These are phyloP conservation scores for Polyplosphaeria fusca DNA, from an alignment of 495 filamentous ascomycete species.

Conservation along the genomic window DNA sequence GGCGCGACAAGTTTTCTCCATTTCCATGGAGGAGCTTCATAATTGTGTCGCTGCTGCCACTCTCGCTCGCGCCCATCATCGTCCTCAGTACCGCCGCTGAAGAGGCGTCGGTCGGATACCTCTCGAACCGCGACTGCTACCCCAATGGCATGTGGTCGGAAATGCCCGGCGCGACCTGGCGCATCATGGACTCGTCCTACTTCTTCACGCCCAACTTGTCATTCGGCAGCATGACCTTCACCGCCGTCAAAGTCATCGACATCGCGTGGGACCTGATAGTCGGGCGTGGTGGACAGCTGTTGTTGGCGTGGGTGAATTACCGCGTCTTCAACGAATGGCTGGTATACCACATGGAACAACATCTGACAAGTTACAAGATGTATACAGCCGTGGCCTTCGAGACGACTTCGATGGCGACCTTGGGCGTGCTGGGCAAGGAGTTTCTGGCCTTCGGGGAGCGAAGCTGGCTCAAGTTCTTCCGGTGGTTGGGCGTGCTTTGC, in stretches of 20 bases:
- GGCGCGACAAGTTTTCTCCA: neutral
- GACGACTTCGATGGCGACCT: slow-evolving; percentile 16
- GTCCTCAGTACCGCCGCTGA: slow-evolving; percentile 14
- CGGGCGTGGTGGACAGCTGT: slow-evolving; percentile 34
- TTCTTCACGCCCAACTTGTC: slow-evolving; percentile 45
- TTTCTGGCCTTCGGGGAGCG: slow-evolving; percentile 13
- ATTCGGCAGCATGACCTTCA: slow-evolving; percentile 39
- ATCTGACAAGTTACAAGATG: slow-evolving; percentile 28
- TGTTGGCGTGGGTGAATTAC: slow-evolving; percentile 35
- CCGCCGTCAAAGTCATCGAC: slow-evolving; percentile 36
- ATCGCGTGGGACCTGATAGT: slow-evolving; percentile 36
- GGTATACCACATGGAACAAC: slow-evolving; percentile 29
- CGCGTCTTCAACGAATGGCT: slow-evolving; percentile 36
- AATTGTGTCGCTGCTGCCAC: slow-evolving; percentile 2
- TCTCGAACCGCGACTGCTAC: slow-evolving; percentile 12
- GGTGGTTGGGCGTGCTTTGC: slow-evolving; percentile 22
- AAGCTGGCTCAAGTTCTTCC: slow-evolving; percentile 15
- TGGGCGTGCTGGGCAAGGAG: slow-evolving; percentile 20
- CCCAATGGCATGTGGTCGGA: slow-evolving; percentile 28
- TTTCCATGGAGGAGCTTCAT: slow-evolving; percentile 20
- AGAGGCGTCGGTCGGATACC: slow-evolving; percentile 6
- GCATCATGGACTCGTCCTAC: slow-evolving; percentile 28
- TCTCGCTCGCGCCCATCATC: slow-evolving; percentile 17
- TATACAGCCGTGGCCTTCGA: slow-evolving; percentile 32
- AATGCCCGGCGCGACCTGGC: slow-evolving; percentile 18